Evolutionary conservation across 768 basidiomycete species (phyloP).

Genomic region (Phaffia australis): DNA sequence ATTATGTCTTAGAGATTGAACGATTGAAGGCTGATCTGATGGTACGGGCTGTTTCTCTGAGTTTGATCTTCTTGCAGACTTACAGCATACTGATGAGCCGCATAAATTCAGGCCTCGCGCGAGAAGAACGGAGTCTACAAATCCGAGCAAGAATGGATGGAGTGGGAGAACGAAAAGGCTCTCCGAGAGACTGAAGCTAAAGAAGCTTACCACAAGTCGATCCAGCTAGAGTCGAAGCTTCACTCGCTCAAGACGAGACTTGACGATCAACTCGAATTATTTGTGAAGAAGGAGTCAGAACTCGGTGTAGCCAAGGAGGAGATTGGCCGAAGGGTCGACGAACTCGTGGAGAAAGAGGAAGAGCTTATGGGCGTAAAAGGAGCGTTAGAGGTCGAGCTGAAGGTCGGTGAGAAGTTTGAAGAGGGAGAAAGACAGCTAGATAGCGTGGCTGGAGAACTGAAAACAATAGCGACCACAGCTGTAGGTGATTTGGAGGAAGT

Average conservation of each 20-base stretch:
- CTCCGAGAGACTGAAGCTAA: constrained; percentile 62
- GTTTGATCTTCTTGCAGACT: neutral
- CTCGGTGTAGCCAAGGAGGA: constrained; percentile 52
- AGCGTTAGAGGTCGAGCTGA: constrained; percentile 65
- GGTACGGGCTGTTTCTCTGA: constrained; percentile 23
- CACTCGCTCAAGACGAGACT: constrained; percentile 74
- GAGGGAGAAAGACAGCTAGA: constrained; percentile 61
- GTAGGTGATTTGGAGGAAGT: constrained; percentile 58
- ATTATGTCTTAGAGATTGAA: constrained; percentile 87
- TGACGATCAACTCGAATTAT: constrained; percentile 69
- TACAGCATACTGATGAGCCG: neutral
- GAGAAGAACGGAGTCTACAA: constrained; percentile 96
- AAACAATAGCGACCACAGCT: constrained; percentile 55
- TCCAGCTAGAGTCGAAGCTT: constrained; percentile 72
- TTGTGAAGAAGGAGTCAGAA: constrained; percentile 67
- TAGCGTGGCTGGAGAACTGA: constrained; percentile 59
- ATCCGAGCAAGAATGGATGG: constrained; percentile 78
- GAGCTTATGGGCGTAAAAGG: constrained; percentile 52
- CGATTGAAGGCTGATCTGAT: constrained; percentile 78
- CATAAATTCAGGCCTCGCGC: constrained; percentile 53
- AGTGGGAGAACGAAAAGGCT: constrained; percentile 67
- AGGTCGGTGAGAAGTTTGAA: constrained; percentile 67
- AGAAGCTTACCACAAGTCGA: constrained; percentile 71
- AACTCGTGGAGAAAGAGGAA: constrained; percentile 47
- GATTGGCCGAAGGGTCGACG: constrained; percentile 47